A percentile compares a stretch with the other conserved stretches of the same genome.
phyloP scores from a whole-genome alignment of 208 protist species.

The Spongospora subterranea region DNA sequence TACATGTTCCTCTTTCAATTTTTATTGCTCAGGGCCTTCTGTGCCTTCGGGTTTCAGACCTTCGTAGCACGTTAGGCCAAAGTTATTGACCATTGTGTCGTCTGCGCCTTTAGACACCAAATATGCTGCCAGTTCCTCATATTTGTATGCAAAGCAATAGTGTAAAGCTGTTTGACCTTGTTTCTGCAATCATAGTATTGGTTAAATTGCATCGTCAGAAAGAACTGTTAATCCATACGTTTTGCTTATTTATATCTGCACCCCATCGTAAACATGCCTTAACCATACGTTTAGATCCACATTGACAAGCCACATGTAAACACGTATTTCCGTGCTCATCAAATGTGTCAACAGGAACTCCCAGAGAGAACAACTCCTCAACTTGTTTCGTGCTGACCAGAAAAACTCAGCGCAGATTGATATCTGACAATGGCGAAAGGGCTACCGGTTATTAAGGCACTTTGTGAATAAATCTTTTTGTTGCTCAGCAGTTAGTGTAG shows the following conservation, averaged over 20 bases:
- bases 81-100: conserved; percentile 62
- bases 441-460: conserved; percentile 41
- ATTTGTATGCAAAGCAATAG: conserved; percentile 61
- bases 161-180: conserved; percentile 63
- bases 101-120: conserved; percentile 60
- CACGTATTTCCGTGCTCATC: conserved; percentile 60
- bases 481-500: conserved; percentile 31
- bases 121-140: conserved; percentile 55
- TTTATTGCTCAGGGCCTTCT: neutral
- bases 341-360: conserved; percentile 37
- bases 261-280: conserved; percentile 61
- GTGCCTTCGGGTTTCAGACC: conserved; percentile 52
- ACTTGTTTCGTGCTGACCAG: conserved; percentile 45
- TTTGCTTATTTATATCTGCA: conserved; percentile 61
- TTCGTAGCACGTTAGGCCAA: conserved; percentile 60
- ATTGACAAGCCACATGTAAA: conserved; percentile 57
- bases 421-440: neutral
- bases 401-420: conserved; percentile 18
- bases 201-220: neutral
- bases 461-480: conserved; percentile 52
- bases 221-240: neutral
- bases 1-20: too few species aligned
- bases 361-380: conserved; percentile 54
- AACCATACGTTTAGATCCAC: conserved; percentile 59
- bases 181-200: conserved; percentile 50